Conservation (phyloP, 495 filamentous ascomycete genomes). For the Aspergillus sparsus region DNA sequence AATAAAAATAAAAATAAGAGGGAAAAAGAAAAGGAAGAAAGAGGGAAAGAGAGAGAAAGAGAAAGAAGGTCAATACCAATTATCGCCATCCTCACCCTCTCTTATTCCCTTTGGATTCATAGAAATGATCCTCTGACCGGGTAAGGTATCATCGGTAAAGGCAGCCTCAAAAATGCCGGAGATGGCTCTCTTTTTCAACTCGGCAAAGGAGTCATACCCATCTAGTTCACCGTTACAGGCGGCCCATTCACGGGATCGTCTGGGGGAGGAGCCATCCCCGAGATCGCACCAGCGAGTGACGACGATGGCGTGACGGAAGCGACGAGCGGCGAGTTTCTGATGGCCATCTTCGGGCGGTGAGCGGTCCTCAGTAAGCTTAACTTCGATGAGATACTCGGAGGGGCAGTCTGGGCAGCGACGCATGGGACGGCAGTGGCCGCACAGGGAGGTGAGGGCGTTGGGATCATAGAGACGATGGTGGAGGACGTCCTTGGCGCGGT, state of each 20-base stretch:
- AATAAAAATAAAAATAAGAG: constrained; percentile 2
- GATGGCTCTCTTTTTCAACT: constrained; percentile 53
- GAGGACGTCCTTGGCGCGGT: constrained; percentile 41
- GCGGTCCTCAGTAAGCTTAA: constrained; percentile 55
- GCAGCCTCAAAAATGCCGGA: constrained; percentile 58
- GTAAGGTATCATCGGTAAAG: constrained; percentile 53
- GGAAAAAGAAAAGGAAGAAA: constrained; percentile 4
- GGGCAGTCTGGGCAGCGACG: constrained; percentile 61
- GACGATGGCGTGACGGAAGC: constrained; percentile 59
- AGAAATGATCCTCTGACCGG: constrained; percentile 56
- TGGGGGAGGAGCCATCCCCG: constrained; percentile 51
- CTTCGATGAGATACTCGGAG: constrained; percentile 59
- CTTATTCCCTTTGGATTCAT: constrained; percentile 54
- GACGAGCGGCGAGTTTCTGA: constrained; percentile 18
- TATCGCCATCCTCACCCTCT: constrained; percentile 46
- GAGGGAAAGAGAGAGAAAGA: constrained; percentile 1
- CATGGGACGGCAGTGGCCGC: constrained; percentile 56
- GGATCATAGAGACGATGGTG: constrained; percentile 40
- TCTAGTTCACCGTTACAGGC: constrained; percentile 46
- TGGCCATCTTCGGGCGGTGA: constrained; percentile 4
- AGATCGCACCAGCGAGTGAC: constrained; percentile 63
- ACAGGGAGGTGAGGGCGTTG: constrained; percentile 49
- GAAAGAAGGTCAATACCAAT: constrained; percentile 48
- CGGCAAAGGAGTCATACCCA: constrained; percentile 53
- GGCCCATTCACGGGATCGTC: constrained; percentile 46